These are phyloP conservation scores for Nakaseomyces kungkrabaensis DNA, from an alignment of 1,139 yeast genomes.

Conservation along the genomic window DNA sequence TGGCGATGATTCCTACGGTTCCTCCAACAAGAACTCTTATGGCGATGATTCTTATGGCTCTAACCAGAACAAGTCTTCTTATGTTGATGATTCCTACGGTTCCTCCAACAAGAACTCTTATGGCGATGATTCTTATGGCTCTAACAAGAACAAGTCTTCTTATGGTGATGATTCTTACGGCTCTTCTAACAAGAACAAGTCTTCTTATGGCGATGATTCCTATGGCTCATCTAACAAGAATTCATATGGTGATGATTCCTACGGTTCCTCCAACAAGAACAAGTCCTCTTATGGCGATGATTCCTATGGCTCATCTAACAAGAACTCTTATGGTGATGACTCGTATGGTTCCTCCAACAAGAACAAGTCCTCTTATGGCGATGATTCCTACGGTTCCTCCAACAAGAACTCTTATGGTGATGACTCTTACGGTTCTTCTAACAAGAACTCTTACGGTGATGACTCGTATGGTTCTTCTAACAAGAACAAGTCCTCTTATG, in stretches of 20 bases:
- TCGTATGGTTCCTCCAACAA: constrained; percentile 9
- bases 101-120: constrained; percentile 15
- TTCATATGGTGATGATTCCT: constrained; percentile 13
- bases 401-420: constrained; percentile 15
- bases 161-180: constrained; percentile 15
- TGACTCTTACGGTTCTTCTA: constrained; percentile 24
- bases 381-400: constrained; percentile 11
- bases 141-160: constrained; percentile 8
- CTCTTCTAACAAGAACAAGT: constrained; percentile 8
- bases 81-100: constrained; percentile 25
- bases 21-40: constrained; percentile 17
- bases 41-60: constrained; percentile 13
- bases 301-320: constrained; percentile 22
- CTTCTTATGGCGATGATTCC: constrained; percentile 20
- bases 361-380: constrained; percentile 12
- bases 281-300: constrained; percentile 19
- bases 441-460: constrained; percentile 14
- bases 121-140: constrained; percentile 16
- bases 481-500: constrained; percentile 13
- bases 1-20: constrained; percentile 5
- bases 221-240: constrained; percentile 11
- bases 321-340: constrained; percentile 19
- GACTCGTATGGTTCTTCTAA: constrained; percentile 25
- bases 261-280: constrained; percentile 8
- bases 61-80: constrained; percentile 11